Evolutionary conservation across 768 basidiomycete genomes (phyloP).

Genomic region (Xerocomellus intermedius): DNA sequence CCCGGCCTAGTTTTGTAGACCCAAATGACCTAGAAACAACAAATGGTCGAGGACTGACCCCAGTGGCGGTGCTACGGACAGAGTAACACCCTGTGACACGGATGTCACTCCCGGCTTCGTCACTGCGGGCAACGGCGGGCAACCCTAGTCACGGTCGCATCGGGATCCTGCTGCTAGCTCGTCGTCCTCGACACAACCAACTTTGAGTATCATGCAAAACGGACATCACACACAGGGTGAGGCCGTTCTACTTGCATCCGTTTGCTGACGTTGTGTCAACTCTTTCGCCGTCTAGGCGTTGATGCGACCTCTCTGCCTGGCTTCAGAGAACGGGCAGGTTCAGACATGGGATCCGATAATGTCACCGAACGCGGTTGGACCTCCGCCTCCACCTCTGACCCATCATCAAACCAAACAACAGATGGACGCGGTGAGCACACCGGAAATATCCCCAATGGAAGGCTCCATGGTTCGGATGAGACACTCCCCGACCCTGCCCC

Average conservation of each 20-base stretch:
- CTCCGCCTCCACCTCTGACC: conserved; percentile 49
- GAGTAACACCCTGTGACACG: conserved; percentile 6
- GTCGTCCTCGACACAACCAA: conserved; percentile 1
- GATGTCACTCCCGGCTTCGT: conserved; percentile 9
- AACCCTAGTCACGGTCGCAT: conserved; percentile 1
- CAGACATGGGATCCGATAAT: conserved; percentile 47
- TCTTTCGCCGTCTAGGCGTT: conserved; percentile 12
- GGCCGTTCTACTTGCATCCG: not conserved
- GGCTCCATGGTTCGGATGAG: conserved; percentile 44
- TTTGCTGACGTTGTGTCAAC: conserved; percentile 4
- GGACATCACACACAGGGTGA: conserved; percentile 26
- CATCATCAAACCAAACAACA: conserved; percentile 41
- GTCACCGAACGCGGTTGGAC: conserved; percentile 52
- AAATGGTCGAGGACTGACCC: too few species aligned
- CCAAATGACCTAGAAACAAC: not conserved
- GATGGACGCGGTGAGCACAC: conserved; percentile 29
- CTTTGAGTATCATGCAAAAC: conserved; percentile 27
- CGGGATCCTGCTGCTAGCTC: not conserved
- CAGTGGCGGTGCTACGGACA: conserved; percentile 16
- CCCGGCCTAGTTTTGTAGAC: not conserved
- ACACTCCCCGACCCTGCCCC: conserved; percentile 50
- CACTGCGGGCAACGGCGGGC: conserved; percentile 10
- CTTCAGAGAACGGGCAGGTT: conserved; percentile 18
- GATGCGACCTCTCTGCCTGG: conserved; percentile 15
- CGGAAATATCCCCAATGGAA: conserved; percentile 35